These are phyloP conservation scores for Eucalyptus grandis DNA, from an alignment of 345 rosid species.

Conservation along the genomic window DNA sequence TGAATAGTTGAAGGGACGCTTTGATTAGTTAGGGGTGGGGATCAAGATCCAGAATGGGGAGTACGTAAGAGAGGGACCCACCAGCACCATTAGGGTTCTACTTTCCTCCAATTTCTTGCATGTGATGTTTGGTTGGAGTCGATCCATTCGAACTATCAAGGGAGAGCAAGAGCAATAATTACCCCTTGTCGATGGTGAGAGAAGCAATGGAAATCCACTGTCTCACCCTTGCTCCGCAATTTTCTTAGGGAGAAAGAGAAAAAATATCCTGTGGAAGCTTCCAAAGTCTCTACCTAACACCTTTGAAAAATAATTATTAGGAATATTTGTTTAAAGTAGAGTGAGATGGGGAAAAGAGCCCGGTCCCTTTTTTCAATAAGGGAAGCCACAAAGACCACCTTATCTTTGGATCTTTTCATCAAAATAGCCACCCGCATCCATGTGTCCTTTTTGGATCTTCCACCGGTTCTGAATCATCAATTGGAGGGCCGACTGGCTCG, in stretches of 20 bases:
- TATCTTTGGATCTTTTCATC: not conserved
- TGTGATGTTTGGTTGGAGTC: slow-evolving; percentile 18
- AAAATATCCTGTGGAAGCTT: slow-evolving; percentile 21
- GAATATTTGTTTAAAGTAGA: not conserved
- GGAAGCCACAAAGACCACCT: not conserved
- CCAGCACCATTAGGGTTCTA: not conserved
- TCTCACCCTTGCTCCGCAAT: not conserved
- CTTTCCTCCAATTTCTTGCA: not conserved
- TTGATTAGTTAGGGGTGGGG: not conserved
- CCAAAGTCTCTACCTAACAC: slow-evolving; percentile 26
- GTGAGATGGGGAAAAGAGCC: not conserved
- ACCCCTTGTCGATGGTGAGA: not conserved
- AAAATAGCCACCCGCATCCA: not conserved
- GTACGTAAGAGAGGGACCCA: not conserved
- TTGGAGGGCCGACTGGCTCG: not conserved
- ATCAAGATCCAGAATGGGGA: not conserved
- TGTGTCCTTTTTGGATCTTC: not conserved
- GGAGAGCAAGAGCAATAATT: not conserved
- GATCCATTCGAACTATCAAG: not conserved
- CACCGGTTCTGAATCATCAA: not conserved
- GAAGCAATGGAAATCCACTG: not conserved
- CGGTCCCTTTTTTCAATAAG: not conserved
- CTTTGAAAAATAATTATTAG: not conserved
- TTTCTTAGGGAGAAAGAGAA: not conserved
- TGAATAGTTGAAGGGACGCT: not conserved